These are phyloP conservation scores for Yamadazyma songkhlaensis DNA, from an alignment of 1,139 yeast species.

Conservation along the genomic window DNA sequence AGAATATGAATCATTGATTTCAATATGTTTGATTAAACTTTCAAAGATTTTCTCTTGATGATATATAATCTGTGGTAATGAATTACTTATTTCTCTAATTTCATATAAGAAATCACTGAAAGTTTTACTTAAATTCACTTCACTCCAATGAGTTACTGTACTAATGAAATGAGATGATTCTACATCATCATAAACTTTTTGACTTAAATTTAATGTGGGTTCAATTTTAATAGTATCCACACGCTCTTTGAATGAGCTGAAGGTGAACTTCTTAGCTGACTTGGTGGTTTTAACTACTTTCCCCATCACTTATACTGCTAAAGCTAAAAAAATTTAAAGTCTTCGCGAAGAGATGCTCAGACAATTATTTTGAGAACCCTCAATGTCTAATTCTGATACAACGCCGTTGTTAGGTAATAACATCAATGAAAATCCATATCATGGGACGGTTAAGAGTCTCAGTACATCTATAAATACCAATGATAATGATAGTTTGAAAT, in stretches of 20 bases:
- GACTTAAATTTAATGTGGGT: conserved; percentile 64
- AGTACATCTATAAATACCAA: background rate
- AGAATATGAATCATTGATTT: conserved; percentile 62
- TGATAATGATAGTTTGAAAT: background rate
- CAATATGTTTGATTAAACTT: conserved; percentile 48
- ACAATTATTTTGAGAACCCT: no score
- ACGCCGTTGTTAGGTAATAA: conserved; percentile 10
- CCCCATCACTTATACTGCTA: background rate
- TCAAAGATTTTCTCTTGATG: conserved; percentile 65
- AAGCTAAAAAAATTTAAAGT: conserved; percentile 1
- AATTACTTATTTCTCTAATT: conserved; percentile 55
- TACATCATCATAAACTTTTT: conserved; percentile 66
- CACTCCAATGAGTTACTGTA: conserved; percentile 83
- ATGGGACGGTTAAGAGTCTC: background rate
- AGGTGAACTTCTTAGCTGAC: conserved; percentile 60
- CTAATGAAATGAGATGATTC: conserved; percentile 76
- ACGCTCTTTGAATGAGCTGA: conserved; percentile 75
- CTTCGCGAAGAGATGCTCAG: conserved; percentile 2
- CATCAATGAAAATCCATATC: conserved; percentile 9
- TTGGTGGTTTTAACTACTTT: conserved; percentile 34
- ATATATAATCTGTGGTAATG: conserved; percentile 77
- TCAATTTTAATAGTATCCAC: conserved; percentile 84
- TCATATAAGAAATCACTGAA: conserved; percentile 64
- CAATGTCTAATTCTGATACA: conserved; percentile 6
- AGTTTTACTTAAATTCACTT: conserved; percentile 72